Evolutionary conservation across 208 protist species (phyloP), one percentile per base, ranked within the genome.

Genomic region (Tritrichomonas foetus): DNA sequence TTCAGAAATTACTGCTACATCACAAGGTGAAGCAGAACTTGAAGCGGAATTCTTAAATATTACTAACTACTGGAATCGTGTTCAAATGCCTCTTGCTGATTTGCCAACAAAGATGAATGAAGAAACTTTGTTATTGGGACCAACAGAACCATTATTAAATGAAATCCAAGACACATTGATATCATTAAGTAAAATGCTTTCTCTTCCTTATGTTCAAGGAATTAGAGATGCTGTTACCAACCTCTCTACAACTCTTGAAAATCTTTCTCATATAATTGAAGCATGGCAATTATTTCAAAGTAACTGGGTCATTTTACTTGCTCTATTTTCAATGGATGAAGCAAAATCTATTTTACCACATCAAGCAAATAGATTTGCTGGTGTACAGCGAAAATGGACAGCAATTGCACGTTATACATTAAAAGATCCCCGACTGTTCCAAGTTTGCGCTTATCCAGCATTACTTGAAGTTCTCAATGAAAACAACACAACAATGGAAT

Each of bases 21-120:
- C 78, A 57, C 20, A 53, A 30, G 78, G 78, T 22, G 78, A 89
- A 89, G 53, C 33, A 27, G 47, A 89, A 57, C 78, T 89, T 89
- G 78, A 89, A 57, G 39, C 41, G 39, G 78, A 89, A 20, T 89
- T 89, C 78, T 39, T 36, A 13, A 8, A 5, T 1, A 89, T 89
- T 20, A 89, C 78, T 1, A 89, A 57, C n/a, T 89, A 89, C 30
- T 89, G 78, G 78, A 89, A 89, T 49, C 53, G 57, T 57, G 78
- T 89, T 61, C 78, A 89, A 57, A 61, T 89, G 20, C 78, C 78
- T 20, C 33, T 89, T 9, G 47, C 41, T 61, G 78, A 89, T 44
- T 8, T 57, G 11, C 41, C 9, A 57, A 8, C 14, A 47, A 53
- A 53, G 14, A n/a, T 57, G 0, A 57, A 53, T 49, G 78, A 89